Percentiles rank a stretch among this genome's conserved stretches.
Evolutionary conservation across 1,284 basidiomycete genomes (phyloP).

Genomic region (Irpex sp.): DNA sequence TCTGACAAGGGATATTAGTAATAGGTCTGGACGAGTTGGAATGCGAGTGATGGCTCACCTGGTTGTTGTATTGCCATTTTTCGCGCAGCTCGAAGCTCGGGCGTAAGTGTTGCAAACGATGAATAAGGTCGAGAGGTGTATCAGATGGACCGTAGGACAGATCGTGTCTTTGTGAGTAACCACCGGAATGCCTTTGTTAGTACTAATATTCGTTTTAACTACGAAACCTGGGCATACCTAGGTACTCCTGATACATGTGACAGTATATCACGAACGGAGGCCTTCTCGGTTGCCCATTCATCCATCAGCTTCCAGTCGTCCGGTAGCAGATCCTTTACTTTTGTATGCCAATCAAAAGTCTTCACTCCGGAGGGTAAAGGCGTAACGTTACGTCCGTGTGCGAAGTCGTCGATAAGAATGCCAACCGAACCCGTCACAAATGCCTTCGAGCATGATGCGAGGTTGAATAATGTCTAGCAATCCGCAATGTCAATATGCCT

Average conservation of each 20-base stretch:
- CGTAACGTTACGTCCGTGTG: constrained; percentile 26
- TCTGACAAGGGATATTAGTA: constrained; percentile 22
- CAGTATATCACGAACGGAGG: constrained; percentile 26
- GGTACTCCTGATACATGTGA: constrained; percentile 21
- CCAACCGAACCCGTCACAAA: constrained; percentile 32
- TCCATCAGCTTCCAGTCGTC: constrained; percentile 27
- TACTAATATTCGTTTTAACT: neutral
- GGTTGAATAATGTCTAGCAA: constrained; percentile 29
- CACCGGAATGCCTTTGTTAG: neutral
- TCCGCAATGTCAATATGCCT: neutral
- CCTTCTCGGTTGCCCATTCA: constrained; percentile 24
- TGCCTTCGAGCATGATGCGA: constrained; percentile 31
- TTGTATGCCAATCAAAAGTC: constrained; percentile 28
- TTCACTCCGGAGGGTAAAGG: constrained; percentile 25
- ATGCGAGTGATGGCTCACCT: no score
- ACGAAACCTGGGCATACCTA: constrained; percentile 10
- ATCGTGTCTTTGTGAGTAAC: constrained; percentile 23
- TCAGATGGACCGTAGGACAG: constrained; percentile 26
- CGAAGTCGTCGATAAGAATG: constrained; percentile 31
- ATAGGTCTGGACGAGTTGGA: no score
- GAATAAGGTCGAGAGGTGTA: constrained; percentile 22
- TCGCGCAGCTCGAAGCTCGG: constrained; percentile 34
- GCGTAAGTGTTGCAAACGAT: constrained; percentile 26
- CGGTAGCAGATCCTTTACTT: constrained; percentile 27
- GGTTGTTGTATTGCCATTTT: constrained; percentile 36